phyloP scores from a whole-genome alignment of 805 yeast genomes.

The Starmerella gropengiesseri region DNA sequence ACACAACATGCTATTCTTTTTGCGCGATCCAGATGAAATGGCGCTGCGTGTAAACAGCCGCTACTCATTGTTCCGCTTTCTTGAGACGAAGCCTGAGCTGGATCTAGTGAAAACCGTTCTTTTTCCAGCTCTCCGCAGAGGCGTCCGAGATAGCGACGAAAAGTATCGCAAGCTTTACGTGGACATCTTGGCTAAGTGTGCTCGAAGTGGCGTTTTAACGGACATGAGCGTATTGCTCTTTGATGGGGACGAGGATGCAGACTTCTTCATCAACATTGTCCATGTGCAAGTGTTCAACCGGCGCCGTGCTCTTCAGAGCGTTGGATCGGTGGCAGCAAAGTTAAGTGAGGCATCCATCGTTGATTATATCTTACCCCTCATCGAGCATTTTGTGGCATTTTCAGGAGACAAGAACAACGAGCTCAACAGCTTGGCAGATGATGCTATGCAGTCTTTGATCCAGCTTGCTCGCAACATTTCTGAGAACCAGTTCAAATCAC shows the following conservation, averaged over 20 bases:
- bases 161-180: conserved; percentile 63
- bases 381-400: conserved; percentile 67
- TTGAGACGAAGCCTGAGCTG: conserved; percentile 35
- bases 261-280: conserved; percentile 62
- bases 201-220: conserved; percentile 26
- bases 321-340: conserved; percentile 36
- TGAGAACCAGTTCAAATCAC: conserved; percentile 73
- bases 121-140: conserved; percentile 55
- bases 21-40: conserved; percentile 68
- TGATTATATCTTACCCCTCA: conserved; percentile 71
- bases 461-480: conserved; percentile 45
- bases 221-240: conserved; percentile 40
- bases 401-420: conserved; percentile 28
- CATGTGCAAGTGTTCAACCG: conserved; percentile 83
- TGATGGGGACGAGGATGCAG: conserved; percentile 69
- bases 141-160: conserved; percentile 52
- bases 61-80: conserved; percentile 48
- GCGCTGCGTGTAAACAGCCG: conserved; percentile 72
- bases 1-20: conserved; percentile 53
- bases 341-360: conserved; percentile 43
- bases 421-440: conserved; percentile 31
- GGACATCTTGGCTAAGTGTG: conserved; percentile 51
- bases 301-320: conserved; percentile 64
- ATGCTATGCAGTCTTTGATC: conserved; percentile 51
- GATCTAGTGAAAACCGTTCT: conserved; percentile 41